phyloP scores from a whole-genome alignment of 2,329 filamentous ascomycete genomes.

The Amylocarpus encephaloides region DNA sequence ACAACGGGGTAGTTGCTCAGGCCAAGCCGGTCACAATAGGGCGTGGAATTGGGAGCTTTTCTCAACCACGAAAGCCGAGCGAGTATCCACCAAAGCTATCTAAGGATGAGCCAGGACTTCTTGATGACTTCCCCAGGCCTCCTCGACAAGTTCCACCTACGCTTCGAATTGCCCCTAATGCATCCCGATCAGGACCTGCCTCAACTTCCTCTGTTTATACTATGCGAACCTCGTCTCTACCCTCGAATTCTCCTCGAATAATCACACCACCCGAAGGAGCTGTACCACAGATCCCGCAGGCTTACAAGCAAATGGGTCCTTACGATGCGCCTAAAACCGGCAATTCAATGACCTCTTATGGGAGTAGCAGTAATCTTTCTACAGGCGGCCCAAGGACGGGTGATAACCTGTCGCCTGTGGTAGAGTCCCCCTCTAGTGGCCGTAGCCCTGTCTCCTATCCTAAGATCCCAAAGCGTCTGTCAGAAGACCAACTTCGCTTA shows the following conservation, averaged over 20 bases:
- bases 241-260: constrained; percentile 2
- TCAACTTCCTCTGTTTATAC: constrained; percentile 12
- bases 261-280: constrained; percentile 3
- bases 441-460: constrained; percentile 27
- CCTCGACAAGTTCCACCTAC: constrained; percentile 7
- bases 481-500: constrained; percentile 12
- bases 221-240: constrained; percentile 3
- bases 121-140: constrained; percentile 7
- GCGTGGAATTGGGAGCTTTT: constrained; percentile 19
- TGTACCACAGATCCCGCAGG: constrained; percentile 3
- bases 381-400: constrained; percentile 10
- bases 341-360: constrained; percentile 15
- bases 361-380: constrained; percentile 5
- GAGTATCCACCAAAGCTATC: constrained; percentile 9
- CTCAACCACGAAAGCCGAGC: constrained; percentile 19
- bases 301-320: constrained; percentile 20
- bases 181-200: constrained; percentile 6
- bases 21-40: constrained; percentile 6
- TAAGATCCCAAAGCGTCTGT: constrained; percentile 21
- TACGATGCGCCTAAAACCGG: constrained; percentile 18
- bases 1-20: constrained; percentile 14
- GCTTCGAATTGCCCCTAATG: constrained; percentile 8
- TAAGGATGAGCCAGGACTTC: constrained; percentile 3
- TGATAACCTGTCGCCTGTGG: constrained; percentile 25
- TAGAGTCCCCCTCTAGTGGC: constrained; percentile 26